These are phyloP conservation scores for Metschnikowia hibisci DNA, from an alignment of 805 yeast species.

Conservation along the genomic window DNA sequence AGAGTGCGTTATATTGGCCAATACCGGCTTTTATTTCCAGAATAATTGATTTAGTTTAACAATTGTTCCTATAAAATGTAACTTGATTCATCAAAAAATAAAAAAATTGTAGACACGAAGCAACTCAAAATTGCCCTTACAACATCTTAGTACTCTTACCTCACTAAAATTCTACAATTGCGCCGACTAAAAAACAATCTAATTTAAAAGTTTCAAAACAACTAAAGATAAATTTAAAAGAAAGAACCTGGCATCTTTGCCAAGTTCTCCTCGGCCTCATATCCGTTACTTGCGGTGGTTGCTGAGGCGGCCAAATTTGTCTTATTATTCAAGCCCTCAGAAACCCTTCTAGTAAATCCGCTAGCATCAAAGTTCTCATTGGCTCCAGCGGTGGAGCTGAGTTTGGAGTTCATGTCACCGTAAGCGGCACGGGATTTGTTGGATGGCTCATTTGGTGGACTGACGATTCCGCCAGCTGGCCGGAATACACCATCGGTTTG, in stretches of 20 bases:
- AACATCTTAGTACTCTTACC: no score
- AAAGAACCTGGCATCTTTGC: conserved; percentile 13
- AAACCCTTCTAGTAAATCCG: not conserved
- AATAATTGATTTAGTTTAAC: no score
- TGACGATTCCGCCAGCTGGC: conserved; percentile 11
- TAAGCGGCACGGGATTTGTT: not conserved
- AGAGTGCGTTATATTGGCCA: no score
- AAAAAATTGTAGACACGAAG: no score
- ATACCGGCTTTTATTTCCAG: no score
- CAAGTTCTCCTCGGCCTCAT: not conserved
- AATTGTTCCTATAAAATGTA: no score
- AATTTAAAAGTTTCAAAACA: not conserved
- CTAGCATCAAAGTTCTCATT: conserved; percentile 1
- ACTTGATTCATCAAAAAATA: no score
- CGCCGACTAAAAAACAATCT: not conserved
- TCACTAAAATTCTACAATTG: no score
- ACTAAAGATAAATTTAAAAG: not conserved
- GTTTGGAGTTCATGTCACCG: not conserved
- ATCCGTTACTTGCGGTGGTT: conserved; percentile 1
- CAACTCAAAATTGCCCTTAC: no score
- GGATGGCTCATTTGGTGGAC: conserved; percentile 2
- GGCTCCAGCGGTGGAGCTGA: not conserved
- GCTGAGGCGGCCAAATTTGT: not conserved
- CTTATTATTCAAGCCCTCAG: not conserved
- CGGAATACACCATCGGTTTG: conserved; percentile 3